Evolutionary conservation across 768 basidiomycete genomes (phyloP).

Genomic region (Amanita rubescens): DNA sequence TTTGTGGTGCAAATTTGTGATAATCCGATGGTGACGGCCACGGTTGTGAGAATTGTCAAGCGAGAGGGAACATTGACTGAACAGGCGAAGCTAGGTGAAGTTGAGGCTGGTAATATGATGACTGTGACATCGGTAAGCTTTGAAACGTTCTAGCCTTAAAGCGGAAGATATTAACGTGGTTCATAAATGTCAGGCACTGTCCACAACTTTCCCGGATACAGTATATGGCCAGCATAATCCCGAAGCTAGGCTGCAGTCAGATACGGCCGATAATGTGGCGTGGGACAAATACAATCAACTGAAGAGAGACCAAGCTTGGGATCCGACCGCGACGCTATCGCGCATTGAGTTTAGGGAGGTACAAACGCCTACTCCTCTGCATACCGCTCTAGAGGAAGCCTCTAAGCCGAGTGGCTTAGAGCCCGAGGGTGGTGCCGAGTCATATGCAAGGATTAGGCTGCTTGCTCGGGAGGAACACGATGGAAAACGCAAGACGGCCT

Average conservation of each 20-base stretch:
- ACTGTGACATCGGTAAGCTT: conserved; percentile 43
- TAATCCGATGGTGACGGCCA: conserved; percentile 61
- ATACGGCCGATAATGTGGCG: conserved; percentile 74
- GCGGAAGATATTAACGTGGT: not conserved
- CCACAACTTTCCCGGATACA: conserved; percentile 50
- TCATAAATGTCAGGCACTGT: not conserved
- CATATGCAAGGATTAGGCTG: conserved; percentile 5
- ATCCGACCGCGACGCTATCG: conserved; percentile 28
- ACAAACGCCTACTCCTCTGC: conserved; percentile 51
- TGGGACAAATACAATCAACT: conserved; percentile 41
- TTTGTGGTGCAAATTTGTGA: conserved; percentile 80
- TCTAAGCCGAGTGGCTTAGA: not conserved
- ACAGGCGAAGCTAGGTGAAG: conserved; percentile 16
- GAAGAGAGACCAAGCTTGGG: conserved; percentile 1
- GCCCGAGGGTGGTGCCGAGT: not conserved
- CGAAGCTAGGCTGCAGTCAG: conserved; percentile 63
- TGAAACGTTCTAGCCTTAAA: not conserved
- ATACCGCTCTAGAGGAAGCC: conserved; percentile 46
- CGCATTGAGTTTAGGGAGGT: conserved; percentile 59
- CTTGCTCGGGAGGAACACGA: not conserved
- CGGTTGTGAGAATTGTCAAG: conserved; percentile 61
- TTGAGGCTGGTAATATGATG: conserved; percentile 29
- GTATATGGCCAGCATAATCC: conserved; percentile 61
- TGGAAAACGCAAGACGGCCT: not conserved
- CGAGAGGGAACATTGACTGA: conserved; percentile 21